A percentile compares a stretch with the other conserved stretches of the same genome.
phyloP scores from a whole-genome alignment of 257 asterid species.

The Nicotiana sylvestris region DNA sequence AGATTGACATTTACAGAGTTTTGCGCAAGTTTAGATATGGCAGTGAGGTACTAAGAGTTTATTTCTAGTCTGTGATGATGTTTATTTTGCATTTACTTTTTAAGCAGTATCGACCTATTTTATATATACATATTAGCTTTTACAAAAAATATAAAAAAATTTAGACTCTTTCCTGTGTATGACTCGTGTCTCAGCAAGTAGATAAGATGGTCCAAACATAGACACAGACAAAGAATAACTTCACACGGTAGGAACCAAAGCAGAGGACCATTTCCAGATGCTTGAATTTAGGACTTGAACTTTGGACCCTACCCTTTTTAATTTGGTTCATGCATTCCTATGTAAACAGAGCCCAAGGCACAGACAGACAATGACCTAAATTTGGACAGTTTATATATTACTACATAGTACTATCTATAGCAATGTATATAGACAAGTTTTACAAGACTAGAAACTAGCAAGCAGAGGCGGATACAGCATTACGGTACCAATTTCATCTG shows the following conservation, averaged over 20 bases:
- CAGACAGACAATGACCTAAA: not conserved
- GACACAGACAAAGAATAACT: not conserved
- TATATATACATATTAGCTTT: too few relatives aligned
- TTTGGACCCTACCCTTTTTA: not conserved
- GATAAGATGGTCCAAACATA: not conserved
- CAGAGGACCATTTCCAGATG: not conserved
- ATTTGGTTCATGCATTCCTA: not conserved
- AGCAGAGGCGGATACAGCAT: too few relatives aligned
- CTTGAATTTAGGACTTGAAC: not conserved
- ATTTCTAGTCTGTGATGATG: too few relatives aligned
- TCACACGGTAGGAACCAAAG: not conserved
- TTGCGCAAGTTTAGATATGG: too few relatives aligned
- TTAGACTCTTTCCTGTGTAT: not conserved
- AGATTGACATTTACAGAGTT: too few relatives aligned
- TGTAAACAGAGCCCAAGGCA: not conserved
- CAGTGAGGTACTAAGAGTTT: too few relatives aligned
- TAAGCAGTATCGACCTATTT: too few relatives aligned
- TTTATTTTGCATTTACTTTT: too few relatives aligned
- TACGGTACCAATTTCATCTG: too few relatives aligned
- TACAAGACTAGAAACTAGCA: not conserved
- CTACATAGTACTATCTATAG: not conserved
- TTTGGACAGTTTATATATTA: not conserved
- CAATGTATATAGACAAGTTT: not conserved
- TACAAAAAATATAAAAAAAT: too few relatives aligned
- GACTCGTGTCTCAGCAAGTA: not conserved